phyloP scores from a whole-genome alignment of 352 stramenopile species.

The Phytopythium cucurbitacearum region DNA sequence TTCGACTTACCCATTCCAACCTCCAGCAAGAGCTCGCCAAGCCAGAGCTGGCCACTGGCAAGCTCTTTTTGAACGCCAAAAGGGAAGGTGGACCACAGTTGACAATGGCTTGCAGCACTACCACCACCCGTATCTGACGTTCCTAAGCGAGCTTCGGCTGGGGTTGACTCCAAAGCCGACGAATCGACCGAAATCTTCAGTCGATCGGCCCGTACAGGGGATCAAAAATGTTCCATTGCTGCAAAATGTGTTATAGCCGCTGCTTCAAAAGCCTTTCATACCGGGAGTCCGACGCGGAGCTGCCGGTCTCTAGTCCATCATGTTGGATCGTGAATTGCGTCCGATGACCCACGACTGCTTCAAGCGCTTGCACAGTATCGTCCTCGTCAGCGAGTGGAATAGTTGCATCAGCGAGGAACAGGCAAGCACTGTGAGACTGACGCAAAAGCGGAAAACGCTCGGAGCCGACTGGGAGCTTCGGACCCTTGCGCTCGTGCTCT shows the following conservation, averaged over 20 bases:
- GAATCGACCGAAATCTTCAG: too few relatives aligned
- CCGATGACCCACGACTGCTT: conserved; percentile 15
- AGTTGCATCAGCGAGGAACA: conserved; percentile 60
- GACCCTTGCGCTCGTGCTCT: too few relatives aligned
- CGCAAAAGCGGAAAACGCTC: conserved; percentile 26
- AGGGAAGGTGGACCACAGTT: too few relatives aligned
- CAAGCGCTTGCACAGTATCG: conserved; percentile 11
- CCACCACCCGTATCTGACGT: conserved; percentile 37
- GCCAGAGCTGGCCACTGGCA: conserved; percentile 2
- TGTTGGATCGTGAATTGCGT: conserved; percentile 41
- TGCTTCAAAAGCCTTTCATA: conserved; percentile 56
- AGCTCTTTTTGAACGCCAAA: conserved; percentile 3
- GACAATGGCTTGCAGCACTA: too few relatives aligned
- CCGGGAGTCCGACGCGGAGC: conserved; percentile 31
- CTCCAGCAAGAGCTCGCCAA: conserved; percentile 38
- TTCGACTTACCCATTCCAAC: conserved; percentile 12
- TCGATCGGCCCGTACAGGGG: too few relatives aligned
- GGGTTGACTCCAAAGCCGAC: conserved; percentile 8
- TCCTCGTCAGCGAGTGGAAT: conserved; percentile 55
- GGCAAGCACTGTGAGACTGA: conserved; percentile 34
- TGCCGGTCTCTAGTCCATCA: conserved; percentile 28
- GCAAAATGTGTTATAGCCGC: conserved; percentile 37
- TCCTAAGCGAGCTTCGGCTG: conserved; percentile 37
- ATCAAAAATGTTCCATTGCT: conserved; percentile 34
- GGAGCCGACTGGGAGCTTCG: conserved; percentile 61